Conservation (phyloP, 495 filamentous ascomycete genomes). For the Sordaria brevicollis region DNA sequence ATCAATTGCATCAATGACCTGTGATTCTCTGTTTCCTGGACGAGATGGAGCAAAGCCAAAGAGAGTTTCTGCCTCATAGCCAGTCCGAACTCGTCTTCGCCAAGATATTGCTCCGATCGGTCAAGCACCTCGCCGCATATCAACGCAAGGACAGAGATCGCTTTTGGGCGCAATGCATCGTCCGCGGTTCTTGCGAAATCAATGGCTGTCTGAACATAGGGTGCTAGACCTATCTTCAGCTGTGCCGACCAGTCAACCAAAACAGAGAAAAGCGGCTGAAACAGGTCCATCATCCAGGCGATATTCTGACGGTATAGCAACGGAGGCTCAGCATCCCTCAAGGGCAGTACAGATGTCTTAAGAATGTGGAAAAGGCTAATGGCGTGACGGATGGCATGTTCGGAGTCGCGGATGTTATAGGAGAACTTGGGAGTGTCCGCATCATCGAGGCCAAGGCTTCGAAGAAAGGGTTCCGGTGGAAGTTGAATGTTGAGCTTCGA, state of each 20-base stretch:
- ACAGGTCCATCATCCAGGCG: slow-evolving; percentile 28
- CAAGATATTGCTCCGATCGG: slow-evolving; percentile 4
- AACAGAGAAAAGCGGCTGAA: slow-evolving; percentile 17
- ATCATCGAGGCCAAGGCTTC: slow-evolving; percentile 1
- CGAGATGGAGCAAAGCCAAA: slow-evolving; percentile 22
- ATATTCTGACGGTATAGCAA: slow-evolving; percentile 13
- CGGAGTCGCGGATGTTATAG: slow-evolving; percentile 6
- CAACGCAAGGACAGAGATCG: slow-evolving; percentile 16
- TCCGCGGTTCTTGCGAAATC: slow-evolving; percentile 14
- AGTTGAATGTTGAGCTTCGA: slow-evolving; percentile 8
- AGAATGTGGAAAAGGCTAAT: slow-evolving; percentile 13
- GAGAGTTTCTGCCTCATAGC: slow-evolving; percentile 11
- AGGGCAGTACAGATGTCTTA: slow-evolving; percentile 1
- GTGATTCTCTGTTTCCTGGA: slow-evolving; percentile 17
- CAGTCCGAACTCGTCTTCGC: slow-evolving; percentile 8
- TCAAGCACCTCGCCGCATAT: slow-evolving; percentile 23
- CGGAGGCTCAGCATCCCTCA: not conserved
- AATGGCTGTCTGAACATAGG: slow-evolving; percentile 16
- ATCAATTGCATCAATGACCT: slow-evolving; percentile 23
- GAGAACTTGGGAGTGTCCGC: slow-evolving; percentile 5
- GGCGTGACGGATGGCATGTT: slow-evolving; percentile 20
- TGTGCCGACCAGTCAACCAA: slow-evolving; percentile 16
- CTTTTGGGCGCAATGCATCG: slow-evolving; percentile 21
- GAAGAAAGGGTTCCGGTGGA: slow-evolving; percentile 12
- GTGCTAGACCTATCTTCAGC: slow-evolving; percentile 12